Base-by-base conservation (phyloP, 2,329 filamentous ascomycete genomes). In the Microsporum audouinii region DNA sequence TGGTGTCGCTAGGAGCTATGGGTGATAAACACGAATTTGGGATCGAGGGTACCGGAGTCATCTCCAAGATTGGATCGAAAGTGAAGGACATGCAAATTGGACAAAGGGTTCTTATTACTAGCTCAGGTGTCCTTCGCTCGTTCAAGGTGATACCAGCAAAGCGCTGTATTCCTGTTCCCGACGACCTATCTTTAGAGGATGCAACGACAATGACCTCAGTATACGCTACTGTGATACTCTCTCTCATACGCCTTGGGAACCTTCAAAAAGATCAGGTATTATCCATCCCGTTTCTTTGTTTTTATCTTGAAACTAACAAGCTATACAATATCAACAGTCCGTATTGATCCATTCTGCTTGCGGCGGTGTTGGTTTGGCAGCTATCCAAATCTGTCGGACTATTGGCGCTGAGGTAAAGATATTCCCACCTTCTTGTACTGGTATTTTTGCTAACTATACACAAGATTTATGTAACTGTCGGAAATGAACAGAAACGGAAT, bases 281-380 rank as follows among this genome's bases (percentile, higher is more conserved):
- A 8, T 10, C 3, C 17, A 29, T 23, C 17, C 1, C 5, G 10
- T 3, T 7, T 47, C 43, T 1, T 47, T 27, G n/a, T 17, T 27
- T 23, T 23, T 47, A 7, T 39, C 1, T 39, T 14, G 10, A 39
- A 47, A 27, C 43, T 47, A n/a, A 47, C 17, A 2, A 8, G 27
- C 0, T 10, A 23, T 23, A 23, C 1, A 33, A 49, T 29, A 12
- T 29, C 4, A 49, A 49, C 7, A 49, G 45, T 49, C 63, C 1
- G 63, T 71, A 3, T 61, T 72, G 1, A 69, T 72, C 17, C 69
- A 72, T 43, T 62, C 63, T 5, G 69, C 66, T 4, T 59, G 64
- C n/a, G 66, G 68, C 17, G 69, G 66, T 43, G 60, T 66, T 27
- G 67, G 67, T 14, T 56, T 64, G 43, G 66, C 67, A 27, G 64